Percentiles rank a stretch among this genome's conserved stretches.
Evolutionary conservation across 345 rosid genomes (phyloP).

Genomic region (Lenwebbia sp.): DNA sequence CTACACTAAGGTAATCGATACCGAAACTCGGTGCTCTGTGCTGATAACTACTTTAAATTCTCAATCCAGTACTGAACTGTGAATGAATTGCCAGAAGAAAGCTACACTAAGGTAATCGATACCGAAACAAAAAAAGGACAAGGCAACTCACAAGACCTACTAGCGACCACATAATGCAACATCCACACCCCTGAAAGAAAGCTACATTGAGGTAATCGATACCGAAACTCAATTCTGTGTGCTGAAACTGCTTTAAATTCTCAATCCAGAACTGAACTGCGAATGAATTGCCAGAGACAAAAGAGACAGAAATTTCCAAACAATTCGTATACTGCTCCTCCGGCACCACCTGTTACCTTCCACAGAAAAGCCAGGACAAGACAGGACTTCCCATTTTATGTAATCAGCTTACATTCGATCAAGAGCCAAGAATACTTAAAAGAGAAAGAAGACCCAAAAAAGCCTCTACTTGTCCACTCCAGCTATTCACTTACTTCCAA

Average conservation of each 20-base stretch:
- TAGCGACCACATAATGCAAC: not conserved
- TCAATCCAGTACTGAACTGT: not conserved
- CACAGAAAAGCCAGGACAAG: not conserved
- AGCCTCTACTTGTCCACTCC: not conserved
- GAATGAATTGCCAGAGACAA: not conserved
- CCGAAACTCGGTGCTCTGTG: not conserved
- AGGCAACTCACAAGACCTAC: not conserved
- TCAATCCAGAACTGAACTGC: not conserved
- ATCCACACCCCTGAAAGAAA: not conserved
- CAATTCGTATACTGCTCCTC: not conserved
- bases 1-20: not conserved
- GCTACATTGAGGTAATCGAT: not conserved
- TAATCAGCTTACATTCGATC: not conserved
- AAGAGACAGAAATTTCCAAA: not conserved
- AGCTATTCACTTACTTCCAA: not conserved
- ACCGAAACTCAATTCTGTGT: not conserved
- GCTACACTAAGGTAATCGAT: not conserved
- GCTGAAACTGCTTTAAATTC: not conserved
- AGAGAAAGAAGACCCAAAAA: not conserved
- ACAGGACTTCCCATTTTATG: not conserved
- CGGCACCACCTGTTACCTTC: not conserved
- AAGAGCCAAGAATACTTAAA: not conserved
- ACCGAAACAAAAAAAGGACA: slow-evolving; percentile 1
- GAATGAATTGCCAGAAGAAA: not conserved
- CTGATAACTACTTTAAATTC: not conserved